These are phyloP conservation scores for Austroboletus festivus DNA, from an alignment of 768 basidiomycete species.

Conservation along the genomic window DNA sequence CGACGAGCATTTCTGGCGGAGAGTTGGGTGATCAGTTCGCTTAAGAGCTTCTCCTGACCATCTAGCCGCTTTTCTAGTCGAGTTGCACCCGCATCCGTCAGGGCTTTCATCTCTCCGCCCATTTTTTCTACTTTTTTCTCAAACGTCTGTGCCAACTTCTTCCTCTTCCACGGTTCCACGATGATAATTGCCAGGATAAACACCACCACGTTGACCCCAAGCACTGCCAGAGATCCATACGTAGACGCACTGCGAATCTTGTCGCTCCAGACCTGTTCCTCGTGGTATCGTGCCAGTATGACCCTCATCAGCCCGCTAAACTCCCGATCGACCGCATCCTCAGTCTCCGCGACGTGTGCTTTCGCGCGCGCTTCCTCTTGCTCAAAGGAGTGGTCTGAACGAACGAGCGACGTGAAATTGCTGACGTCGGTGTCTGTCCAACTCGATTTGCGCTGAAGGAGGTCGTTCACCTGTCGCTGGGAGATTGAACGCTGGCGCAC, in stretches of 20 bases:
- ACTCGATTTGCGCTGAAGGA: constrained; percentile 87
- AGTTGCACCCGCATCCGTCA: constrained; percentile 47
- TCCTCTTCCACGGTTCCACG: constrained; percentile 96
- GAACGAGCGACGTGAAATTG: constrained; percentile 86
- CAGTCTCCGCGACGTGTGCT: constrained; percentile 58
- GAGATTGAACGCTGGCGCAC: constrained; percentile 79
- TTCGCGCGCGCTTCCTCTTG: constrained; percentile 76
- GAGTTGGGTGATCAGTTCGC: constrained; percentile 24
- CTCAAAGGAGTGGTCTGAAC: constrained; percentile 84
- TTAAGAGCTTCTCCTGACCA: constrained; percentile 41
- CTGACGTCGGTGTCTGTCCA: constrained; percentile 90
- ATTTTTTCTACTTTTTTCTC: constrained; percentile 76
- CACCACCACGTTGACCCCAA: constrained; percentile 85
- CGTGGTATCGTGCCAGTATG: constrained; percentile 92
- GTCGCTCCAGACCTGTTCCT: constrained; percentile 99
- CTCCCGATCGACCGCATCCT: constrained; percentile 79
- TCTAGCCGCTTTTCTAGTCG: constrained; percentile 48
- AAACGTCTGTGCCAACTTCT: constrained; percentile 80
- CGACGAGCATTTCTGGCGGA: constrained; percentile 16
- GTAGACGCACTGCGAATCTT: constrained; percentile 96
- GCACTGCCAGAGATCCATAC: constrained; percentile 82
- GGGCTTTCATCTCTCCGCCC: constrained; percentile 36
- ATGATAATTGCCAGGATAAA: constrained; percentile 87
- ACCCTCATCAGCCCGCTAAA: constrained; percentile 85
- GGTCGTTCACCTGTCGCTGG: constrained; percentile 94